A percentile compares a stretch with the other conserved stretches of the same genome.
Evolutionary conservation across 345 rosid species (phyloP).

Genomic region (Xanthoceras sorbifolium): DNA sequence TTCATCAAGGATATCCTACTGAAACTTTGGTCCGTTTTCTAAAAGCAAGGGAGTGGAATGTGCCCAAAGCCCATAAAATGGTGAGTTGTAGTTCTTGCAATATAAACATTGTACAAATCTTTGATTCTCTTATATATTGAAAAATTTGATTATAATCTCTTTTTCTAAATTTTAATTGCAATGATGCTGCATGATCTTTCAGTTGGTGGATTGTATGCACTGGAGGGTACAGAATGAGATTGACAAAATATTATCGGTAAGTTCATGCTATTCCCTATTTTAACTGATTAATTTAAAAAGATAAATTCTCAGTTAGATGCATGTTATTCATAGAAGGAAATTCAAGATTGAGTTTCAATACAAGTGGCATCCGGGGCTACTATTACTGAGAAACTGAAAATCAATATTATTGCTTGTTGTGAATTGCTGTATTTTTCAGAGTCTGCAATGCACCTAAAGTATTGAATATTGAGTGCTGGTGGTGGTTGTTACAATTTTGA

Average conservation of each 20-base stretch:
- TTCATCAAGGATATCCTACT: conserved; percentile 66
- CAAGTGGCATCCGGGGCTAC: background rate
- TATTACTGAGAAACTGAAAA: background rate
- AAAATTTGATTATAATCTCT: conserved; percentile 1
- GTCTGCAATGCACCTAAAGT: background rate
- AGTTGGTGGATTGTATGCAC: conserved; percentile 81
- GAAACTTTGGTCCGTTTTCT: conserved; percentile 67
- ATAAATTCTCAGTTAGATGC: background rate
- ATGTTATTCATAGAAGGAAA: background rate
- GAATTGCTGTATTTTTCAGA: background rate
- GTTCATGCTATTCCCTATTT: conserved; percentile 27
- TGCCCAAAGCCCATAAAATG: conserved; percentile 73
- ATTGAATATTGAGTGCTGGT: background rate
- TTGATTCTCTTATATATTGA: background rate
- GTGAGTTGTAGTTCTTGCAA: conserved; percentile 34
- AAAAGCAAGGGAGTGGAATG: conserved; percentile 77
- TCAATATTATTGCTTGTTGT: background rate
- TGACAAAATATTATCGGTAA: conserved; percentile 72
- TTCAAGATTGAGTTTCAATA: background rate
- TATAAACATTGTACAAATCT: background rate
- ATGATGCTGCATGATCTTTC: conserved; percentile 30
- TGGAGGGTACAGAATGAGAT: conserved; percentile 92
- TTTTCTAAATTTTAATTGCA: conserved; percentile 12
- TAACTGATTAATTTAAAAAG: conserved; percentile 5
- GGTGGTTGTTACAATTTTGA: background rate